Evolutionary conservation across 192 early-diverging fungal species (phyloP).

Genomic region (Kickxella alabastrina): DNA sequence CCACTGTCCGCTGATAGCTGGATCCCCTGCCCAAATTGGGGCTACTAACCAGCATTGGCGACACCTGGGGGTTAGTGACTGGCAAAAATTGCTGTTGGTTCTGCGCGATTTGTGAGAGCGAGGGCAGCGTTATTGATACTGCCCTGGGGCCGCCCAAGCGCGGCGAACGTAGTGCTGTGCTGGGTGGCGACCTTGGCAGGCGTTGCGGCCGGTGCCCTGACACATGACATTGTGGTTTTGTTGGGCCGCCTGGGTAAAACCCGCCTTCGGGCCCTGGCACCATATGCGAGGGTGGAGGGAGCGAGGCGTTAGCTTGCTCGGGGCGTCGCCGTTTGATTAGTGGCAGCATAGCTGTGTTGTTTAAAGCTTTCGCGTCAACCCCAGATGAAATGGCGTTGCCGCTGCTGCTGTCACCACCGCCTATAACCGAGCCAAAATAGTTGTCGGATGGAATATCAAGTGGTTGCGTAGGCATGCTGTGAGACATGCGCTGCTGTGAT

Average conservation of each 20-base stretch:
- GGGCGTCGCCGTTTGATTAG: background rate
- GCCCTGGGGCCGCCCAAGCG: background rate
- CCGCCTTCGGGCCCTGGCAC: background rate
- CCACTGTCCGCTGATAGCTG: slow-evolving; percentile 4
- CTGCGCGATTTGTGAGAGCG: slow-evolving; percentile 32
- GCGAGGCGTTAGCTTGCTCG: background rate
- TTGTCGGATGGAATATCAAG: slow-evolving; percentile 21
- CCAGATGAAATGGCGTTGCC: no score
- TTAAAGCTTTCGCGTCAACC: no score
- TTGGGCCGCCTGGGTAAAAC: background rate
- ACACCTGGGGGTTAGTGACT: background rate
- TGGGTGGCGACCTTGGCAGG: slow-evolving; percentile 21
- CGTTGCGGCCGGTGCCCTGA: slow-evolving; percentile 10
- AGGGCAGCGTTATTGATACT: slow-evolving; percentile 5
- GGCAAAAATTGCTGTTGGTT: background rate
- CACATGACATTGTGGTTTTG: background rate
- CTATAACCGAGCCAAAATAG: background rate
- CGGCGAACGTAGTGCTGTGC: slow-evolving; percentile 17
- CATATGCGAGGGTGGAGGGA: background rate
- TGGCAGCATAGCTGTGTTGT: background rate
- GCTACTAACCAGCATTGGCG: slow-evolving; percentile 20
- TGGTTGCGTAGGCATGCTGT: slow-evolving; percentile 30
- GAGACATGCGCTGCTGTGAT: slow-evolving; percentile 15
- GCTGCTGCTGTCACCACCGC: background rate
- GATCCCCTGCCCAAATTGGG: slow-evolving; percentile 3